Percentiles rank a stretch among this genome's conserved stretches.
Conservation (phyloP, 768 basidiomycete genomes). For the Exidia glandulosa region DNA sequence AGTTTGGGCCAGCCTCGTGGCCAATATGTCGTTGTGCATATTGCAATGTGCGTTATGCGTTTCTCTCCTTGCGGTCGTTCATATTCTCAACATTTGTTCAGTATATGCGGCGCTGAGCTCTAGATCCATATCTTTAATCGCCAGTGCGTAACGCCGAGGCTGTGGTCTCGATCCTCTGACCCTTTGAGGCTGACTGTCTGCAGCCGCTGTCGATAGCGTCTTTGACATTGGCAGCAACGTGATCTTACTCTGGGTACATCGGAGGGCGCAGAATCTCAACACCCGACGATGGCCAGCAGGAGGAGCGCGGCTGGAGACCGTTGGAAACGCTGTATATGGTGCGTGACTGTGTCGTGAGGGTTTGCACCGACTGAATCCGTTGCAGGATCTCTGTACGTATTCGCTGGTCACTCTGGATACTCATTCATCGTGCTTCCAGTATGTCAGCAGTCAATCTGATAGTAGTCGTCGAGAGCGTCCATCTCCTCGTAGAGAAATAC, state of each 20-base stretch:
- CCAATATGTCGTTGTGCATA: conserved; percentile 61
- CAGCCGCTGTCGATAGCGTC: conserved; percentile 68
- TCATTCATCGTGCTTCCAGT: conserved; percentile 24
- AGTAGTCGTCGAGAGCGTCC: conserved; percentile 78
- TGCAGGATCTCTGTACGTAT: neutral
- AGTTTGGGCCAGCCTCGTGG: conserved; percentile 65
- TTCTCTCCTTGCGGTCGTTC: neutral
- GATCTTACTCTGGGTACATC: conserved; percentile 69
- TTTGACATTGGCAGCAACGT: conserved; percentile 79
- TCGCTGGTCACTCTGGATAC: neutral
- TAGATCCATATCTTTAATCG: conserved; percentile 72
- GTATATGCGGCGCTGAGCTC: conserved; percentile 90
- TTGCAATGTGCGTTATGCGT: conserved; percentile 47
- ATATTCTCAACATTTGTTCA: conserved; percentile 16
- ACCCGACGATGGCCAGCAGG: conserved; percentile 85
- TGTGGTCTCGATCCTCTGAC: neutral
- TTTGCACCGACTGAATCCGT: neutral
- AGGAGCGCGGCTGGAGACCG: conserved; percentile 78
- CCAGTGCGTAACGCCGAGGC: conserved; percentile 25
- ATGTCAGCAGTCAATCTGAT: conserved; percentile 91
- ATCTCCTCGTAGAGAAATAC: conserved; percentile 50
- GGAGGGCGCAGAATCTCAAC: conserved; percentile 60
- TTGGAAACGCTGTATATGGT: conserved; percentile 84
- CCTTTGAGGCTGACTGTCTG: no score
- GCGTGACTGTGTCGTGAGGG: conserved; percentile 5